Conservation (phyloP, 2,329 filamentous ascomycete species). For the Fusarium sp. region DNA sequence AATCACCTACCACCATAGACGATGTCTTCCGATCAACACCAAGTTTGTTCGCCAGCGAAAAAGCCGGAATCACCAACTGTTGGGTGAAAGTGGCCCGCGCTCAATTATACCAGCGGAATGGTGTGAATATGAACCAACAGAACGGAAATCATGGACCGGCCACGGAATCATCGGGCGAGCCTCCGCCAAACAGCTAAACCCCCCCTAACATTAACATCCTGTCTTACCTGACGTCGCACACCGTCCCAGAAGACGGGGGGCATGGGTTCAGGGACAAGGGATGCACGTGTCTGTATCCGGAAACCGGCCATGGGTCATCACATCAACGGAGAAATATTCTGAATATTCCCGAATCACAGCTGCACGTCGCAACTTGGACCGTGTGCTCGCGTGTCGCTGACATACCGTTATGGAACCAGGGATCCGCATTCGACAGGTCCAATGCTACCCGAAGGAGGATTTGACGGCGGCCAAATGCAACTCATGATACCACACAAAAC, state of each 20-base stretch:
- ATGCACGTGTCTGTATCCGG: slow-evolving; percentile 35
- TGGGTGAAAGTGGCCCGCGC: neutral
- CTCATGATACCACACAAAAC: slow-evolving; percentile 13
- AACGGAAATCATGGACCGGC: neutral
- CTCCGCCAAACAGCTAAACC: slow-evolving; percentile 9
- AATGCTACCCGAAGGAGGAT: slow-evolving; percentile 11
- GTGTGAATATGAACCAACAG: neutral
- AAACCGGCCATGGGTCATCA: slow-evolving; percentile 18
- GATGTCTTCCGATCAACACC: neutral
- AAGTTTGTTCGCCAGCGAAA: neutral
- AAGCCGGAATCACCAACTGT: neutral
- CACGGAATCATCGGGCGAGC: slow-evolving; percentile 2
- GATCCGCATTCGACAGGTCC: slow-evolving; percentile 10
- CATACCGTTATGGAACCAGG: slow-evolving; percentile 16
- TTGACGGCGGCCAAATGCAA: slow-evolving; percentile 6
- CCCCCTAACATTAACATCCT: slow-evolving; percentile 13
- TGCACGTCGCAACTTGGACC: slow-evolving; percentile 14
- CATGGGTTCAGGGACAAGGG: slow-evolving; percentile 21
- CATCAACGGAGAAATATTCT: slow-evolving; percentile 15
- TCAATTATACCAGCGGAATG: neutral
- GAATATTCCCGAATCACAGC: slow-evolving; percentile 22
- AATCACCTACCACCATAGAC: neutral
- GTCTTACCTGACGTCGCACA: slow-evolving; percentile 2
- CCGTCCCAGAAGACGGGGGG: slow-evolving; percentile 22
- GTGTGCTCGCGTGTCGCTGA: slow-evolving; percentile 13